phyloP scores from a whole-genome alignment of 129 eudicot genomes.

The Mikania micrantha region DNA sequence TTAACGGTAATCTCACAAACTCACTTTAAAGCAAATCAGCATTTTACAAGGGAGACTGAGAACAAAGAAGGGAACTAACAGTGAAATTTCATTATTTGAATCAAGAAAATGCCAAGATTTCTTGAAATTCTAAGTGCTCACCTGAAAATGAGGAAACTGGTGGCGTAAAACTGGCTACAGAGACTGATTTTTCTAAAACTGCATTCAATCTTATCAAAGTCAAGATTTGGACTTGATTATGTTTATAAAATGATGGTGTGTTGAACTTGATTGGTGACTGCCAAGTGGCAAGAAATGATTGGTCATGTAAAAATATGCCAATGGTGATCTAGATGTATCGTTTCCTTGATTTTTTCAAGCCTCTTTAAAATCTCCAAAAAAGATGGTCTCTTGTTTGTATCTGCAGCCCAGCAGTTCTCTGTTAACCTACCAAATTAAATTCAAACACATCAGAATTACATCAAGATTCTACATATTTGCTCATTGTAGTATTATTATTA shows the following conservation, averaged over 20 bases:
- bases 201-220: not conserved
- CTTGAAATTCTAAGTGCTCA: conserved; percentile 13
- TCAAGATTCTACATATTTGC: no score
- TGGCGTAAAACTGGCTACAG: conserved; percentile 8
- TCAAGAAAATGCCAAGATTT: conserved; percentile 4
- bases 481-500: no score
- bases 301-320: not conserved
- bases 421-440: no score
- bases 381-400: no score
- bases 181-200: conserved; percentile 13
- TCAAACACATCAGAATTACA: no score
- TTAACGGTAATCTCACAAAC: no score
- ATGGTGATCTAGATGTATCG: no score
- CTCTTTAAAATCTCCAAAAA: no score
- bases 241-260: conserved; percentile 22
- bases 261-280: not conserved
- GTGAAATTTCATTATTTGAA: conserved; percentile 18
- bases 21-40: not conserved
- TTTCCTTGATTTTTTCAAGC: no score
- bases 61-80: not conserved
- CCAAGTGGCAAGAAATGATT: conserved; percentile 1
- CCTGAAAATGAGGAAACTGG: conserved; percentile 7
- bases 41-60: conserved; percentile 2
- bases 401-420: no score
- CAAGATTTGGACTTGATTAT: no score